Evolutionary conservation across 2,329 filamentous ascomycete species (phyloP).

Genomic region (Alternaria brassicicola): DNA sequence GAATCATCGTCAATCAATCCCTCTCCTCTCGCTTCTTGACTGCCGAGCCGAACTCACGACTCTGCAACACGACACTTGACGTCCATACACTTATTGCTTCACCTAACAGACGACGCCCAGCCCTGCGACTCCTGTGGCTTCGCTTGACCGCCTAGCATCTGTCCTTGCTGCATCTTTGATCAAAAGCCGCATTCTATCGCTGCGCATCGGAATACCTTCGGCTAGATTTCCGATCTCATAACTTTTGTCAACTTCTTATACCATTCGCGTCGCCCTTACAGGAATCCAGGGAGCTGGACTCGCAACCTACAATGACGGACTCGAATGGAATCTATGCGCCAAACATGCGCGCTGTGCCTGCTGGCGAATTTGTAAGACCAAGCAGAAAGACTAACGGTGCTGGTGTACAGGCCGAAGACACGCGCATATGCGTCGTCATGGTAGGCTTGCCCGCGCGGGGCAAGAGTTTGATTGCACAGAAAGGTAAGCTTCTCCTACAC

Average conservation of each 20-base stretch:
- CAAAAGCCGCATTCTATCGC: conserved; percentile 26
- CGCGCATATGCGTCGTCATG: conserved; percentile 98
- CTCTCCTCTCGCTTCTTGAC: conserved; percentile 40
- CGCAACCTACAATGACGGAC: conserved; percentile 36
- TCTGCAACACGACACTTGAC: conserved; percentile 36
- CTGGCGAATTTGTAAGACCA: conserved; percentile 54
- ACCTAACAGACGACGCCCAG: conserved; percentile 15
- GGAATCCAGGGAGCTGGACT: conserved; percentile 36
- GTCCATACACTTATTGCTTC: conserved; percentile 31
- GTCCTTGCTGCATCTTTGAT: conserved; percentile 16
- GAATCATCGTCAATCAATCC: conserved; percentile 42
- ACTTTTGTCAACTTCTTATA: conserved; percentile 23
- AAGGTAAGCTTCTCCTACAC: conserved; percentile 65
- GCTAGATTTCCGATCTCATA: conserved; percentile 37
- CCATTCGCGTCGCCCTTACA: conserved; percentile 17
- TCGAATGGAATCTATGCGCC: conserved; percentile 48
- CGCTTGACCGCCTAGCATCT: conserved; percentile 27
- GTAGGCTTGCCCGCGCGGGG: conserved; percentile 93
- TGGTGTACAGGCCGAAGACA: conserved; percentile 90
- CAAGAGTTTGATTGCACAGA: conserved; percentile 97
- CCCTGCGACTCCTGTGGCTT: conserved; percentile 12
- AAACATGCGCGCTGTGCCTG: conserved; percentile 49
- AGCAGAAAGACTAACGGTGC: conserved; percentile 62
- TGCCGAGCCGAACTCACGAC: conserved; percentile 41
- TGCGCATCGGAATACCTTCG: conserved; percentile 40